Percentiles rank a stretch among this genome's conserved stretches.
These are phyloP conservation scores for Colletotrichum shisoi DNA, from an alignment of 2,329 filamentous ascomycete species.

Conservation along the genomic window DNA sequence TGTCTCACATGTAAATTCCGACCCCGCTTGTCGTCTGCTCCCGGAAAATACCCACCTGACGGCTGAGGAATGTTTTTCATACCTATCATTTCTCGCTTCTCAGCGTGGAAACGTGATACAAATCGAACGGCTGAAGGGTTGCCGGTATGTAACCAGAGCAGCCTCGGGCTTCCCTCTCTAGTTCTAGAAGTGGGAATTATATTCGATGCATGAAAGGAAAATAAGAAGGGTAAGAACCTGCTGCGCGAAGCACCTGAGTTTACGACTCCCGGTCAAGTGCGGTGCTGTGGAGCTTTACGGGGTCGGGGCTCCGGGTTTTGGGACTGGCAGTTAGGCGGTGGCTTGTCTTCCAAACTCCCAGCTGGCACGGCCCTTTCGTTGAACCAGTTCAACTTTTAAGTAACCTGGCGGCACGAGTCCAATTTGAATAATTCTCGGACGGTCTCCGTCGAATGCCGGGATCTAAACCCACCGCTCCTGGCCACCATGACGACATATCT, in stretches of 20 bases:
- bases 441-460: background rate
- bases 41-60: conserved; percentile 17
- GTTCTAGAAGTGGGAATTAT: background rate
- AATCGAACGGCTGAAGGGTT: background rate
- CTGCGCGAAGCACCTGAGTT: conserved; percentile 2
- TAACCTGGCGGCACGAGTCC: background rate
- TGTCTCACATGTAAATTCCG: conserved; percentile 13
- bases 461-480: background rate
- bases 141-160: background rate
- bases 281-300: background rate
- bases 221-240: conserved; percentile 2
- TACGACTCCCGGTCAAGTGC: conserved; percentile 9
- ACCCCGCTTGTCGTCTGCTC: conserved; percentile 21
- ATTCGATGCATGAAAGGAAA: background rate
- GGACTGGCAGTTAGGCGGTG: background rate
- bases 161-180: too few species aligned
- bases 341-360: background rate
- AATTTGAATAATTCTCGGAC: background rate
- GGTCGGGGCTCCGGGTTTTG: background rate
- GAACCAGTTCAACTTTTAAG: conserved; percentile 4
- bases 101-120: background rate
- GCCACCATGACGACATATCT: background rate
- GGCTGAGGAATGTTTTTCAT: conserved; percentile 26
- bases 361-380: background rate
- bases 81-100: conserved; percentile 3